Percentiles rank a stretch among this genome's conserved stretches.
phyloP scores from a whole-genome alignment of 1,139 yeast species.

The Candida pseudoviswanathii region DNA sequence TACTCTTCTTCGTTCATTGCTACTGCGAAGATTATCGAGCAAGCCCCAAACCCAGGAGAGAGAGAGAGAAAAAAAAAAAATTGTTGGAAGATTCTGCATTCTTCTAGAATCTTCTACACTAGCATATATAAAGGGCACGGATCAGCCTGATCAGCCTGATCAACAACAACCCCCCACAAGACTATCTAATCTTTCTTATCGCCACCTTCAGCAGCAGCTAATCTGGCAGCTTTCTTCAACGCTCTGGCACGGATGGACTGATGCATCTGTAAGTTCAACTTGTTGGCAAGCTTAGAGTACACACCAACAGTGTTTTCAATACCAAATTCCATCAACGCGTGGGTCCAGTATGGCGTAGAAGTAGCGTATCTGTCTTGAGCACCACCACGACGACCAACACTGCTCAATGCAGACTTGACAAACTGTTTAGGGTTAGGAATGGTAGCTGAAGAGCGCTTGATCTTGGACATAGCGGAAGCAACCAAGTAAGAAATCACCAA shows the following conservation, averaged over 20 bases:
- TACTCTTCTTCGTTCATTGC: too few species aligned
- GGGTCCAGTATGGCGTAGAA: conserved; percentile 90
- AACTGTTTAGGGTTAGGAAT: conserved; percentile 85
- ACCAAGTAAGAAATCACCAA: conserved; percentile 87
- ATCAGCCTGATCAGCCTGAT: too few species aligned
- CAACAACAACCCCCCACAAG: too few species aligned
- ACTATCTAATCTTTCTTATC: conserved; percentile 19
- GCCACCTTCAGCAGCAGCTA: conserved; percentile 13
- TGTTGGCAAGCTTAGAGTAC: conserved; percentile 68
- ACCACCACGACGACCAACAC: conserved; percentile 84
- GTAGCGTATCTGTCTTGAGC: conserved; percentile 92
- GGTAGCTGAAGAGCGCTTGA: conserved; percentile 68
- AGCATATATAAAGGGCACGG: conserved; percentile 1
- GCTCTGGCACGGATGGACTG: conserved; percentile 79
- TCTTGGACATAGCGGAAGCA: conserved; percentile 94
- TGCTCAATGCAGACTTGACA: conserved; percentile 66
- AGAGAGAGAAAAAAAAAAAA: conserved; percentile 3
- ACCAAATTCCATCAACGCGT: conserved; percentile 88
- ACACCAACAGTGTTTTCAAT: conserved; percentile 82
- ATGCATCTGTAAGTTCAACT: conserved; percentile 75
- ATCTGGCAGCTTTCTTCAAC: conserved; percentile 66
- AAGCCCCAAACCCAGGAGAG: neutral
- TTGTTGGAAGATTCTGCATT: conserved; percentile 8
- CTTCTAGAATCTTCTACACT: conserved; percentile 17
- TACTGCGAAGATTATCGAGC: neutral